Base-by-base conservation (phyloP, 805 yeast genomes). In the Pichia californica region DNA sequence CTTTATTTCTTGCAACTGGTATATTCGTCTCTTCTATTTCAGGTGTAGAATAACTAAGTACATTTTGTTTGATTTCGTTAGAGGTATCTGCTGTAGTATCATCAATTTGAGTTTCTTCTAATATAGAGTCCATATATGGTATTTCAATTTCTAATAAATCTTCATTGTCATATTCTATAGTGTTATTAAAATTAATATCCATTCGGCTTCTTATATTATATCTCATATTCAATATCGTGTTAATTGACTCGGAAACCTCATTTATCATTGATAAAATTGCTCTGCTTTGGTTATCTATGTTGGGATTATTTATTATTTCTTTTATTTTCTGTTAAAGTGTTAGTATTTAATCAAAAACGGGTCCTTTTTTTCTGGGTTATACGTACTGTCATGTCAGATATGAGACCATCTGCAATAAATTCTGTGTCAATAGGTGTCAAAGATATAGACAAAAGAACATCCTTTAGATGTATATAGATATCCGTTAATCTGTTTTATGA, bases 401-500 rank as follows among this genome's bases (percentile, higher is more conserved):
- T 19, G 11, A 40, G 18, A 4, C 21, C 29, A 7, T 27, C 26
- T 13, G 36, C 38, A 27, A 14, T 13, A 23, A 26, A 40, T 15
- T 40, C 43, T 25, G 16, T 26, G 10, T 40, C 38, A 16, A 40
- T 25, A 11, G 43, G 34, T 9, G 43, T 33, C 15, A 20, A 23
- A 4, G 43, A 27, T 20, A 40, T 16, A 5, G 29, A 10, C 15
- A 16, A 15, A 18, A 40, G 14, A n/a, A 40, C 31, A 26, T 26
- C 33, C n/a, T 33, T 33, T n/a, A 40, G 35, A 40, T 40, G 38
- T 29, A 33, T 28, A 26, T 40, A 33, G 2, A 40, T 40, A 14
- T 40, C 43, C 18, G 43, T 40, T 20, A 40, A 15, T 40, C 43
- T 40, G 16, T 31, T 31, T n/a, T n/a, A n/a, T n/a, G n/a, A n/a